Evolutionary conservation across 139 green algal genomes (phyloP).

Genomic region (Chlamydomonas sp.): DNA sequence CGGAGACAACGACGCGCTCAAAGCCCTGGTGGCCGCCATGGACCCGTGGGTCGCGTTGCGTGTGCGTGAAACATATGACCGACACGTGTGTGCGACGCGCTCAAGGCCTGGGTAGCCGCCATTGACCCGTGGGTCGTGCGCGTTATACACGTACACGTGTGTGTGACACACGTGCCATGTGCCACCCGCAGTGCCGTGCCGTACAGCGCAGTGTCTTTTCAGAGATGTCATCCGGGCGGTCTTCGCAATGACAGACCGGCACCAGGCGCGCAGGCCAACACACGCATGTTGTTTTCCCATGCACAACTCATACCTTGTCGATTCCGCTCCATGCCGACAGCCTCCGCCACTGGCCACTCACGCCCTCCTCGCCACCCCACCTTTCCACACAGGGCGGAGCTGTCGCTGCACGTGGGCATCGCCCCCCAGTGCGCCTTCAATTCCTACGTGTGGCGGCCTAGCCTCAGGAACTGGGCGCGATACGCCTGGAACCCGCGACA

Average conservation of each 20-base stretch:
- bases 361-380: neutral
- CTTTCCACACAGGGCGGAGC: slow-evolving; percentile 1
- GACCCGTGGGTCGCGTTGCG: neutral
- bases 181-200: too few relatives aligned
- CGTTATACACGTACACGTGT: too few relatives aligned
- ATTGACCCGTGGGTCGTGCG: too few relatives aligned
- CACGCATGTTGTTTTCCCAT: too few relatives aligned
- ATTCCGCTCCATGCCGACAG: neutral
- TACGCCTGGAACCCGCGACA: neutral
- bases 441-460: slow-evolving; percentile 56
- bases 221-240: too few relatives aligned
- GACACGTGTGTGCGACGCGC: too few relatives aligned
- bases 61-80: too few relatives aligned
- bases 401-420: slow-evolving; percentile 26
- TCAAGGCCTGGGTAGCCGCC: too few relatives aligned
- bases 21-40: slow-evolving; percentile 39
- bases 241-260: too few relatives aligned
- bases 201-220: too few relatives aligned
- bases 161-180: too few relatives aligned
- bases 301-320: neutral
- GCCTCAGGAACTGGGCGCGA: slow-evolving; percentile 35
- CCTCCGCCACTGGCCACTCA: neutral
- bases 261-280: too few relatives aligned
- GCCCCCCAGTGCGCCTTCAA: slow-evolving; percentile 62
- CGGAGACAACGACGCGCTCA: slow-evolving; percentile 65